Evolutionary conservation across 192 early-diverging fungal species (phyloP).

Genomic region (Coemansia asiatica): DNA sequence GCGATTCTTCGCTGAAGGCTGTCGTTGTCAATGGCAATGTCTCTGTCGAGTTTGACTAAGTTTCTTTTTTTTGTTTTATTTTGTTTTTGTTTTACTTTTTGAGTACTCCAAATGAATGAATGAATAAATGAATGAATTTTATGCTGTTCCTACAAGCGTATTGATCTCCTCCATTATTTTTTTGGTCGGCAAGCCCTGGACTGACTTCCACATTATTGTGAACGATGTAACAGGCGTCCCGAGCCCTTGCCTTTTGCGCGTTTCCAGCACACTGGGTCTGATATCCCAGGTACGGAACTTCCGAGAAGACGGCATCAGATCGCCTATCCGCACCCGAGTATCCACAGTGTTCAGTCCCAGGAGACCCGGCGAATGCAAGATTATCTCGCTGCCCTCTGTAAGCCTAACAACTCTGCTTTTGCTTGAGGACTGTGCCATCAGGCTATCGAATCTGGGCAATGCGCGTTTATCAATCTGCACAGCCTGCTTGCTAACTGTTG

Average conservation of each 20-base stretch:
- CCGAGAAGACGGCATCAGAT: constrained; percentile 26
- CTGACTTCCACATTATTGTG: constrained; percentile 50
- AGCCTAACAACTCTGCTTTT: neutral
- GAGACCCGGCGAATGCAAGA: constrained; percentile 43
- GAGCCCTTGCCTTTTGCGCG: constrained; percentile 10
- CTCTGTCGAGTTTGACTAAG: constrained; percentile 41
- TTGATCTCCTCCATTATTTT: constrained; percentile 44
- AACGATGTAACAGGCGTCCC: constrained; percentile 30
- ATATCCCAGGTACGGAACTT: constrained; percentile 49
- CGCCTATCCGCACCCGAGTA: constrained; percentile 23
- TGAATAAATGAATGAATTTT: neutral
- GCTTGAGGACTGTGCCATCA: constrained; percentile 13
- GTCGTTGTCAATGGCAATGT: constrained; percentile 37
- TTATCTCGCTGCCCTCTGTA: constrained; percentile 24
- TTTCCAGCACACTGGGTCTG: constrained; percentile 7
- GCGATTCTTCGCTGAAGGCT: constrained; percentile 33
- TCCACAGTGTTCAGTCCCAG: constrained; percentile 30
- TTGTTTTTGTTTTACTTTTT: constrained; percentile 4
- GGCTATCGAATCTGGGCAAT: constrained; percentile 50
- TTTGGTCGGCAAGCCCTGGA: constrained; percentile 17
- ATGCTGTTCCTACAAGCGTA: constrained; percentile 24
- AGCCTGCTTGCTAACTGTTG: constrained; percentile 1
- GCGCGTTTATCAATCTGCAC: constrained; percentile 30
- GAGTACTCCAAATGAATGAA: neutral
- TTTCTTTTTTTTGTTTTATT: neutral